Percentiles rank a stretch among this genome's conserved stretches.
phyloP scores from a whole-genome alignment of 2,329 filamentous ascomycete genomes.

The Calonectria pteridis region DNA sequence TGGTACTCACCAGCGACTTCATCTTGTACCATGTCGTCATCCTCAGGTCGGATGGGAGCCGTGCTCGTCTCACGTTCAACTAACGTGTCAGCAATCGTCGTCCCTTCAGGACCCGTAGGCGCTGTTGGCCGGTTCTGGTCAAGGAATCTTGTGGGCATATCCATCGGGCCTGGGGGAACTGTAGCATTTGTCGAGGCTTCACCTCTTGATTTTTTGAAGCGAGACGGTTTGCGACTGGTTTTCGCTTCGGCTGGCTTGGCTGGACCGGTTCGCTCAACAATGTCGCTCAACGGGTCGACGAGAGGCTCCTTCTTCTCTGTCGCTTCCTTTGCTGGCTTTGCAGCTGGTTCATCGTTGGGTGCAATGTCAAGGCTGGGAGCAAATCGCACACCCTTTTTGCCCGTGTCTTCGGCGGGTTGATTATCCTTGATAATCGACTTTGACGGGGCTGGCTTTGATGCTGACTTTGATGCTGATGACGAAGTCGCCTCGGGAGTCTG shows the following conservation, averaged over 20 bases:
- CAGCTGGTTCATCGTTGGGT: conserved; percentile 45
- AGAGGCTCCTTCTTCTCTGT: conserved; percentile 44
- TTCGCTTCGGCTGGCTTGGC: conserved; percentile 47
- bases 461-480: conserved; percentile 25
- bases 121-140: conserved; percentile 53
- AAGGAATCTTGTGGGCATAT: conserved; percentile 57
- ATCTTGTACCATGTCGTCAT: conserved; percentile 76
- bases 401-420: conserved; percentile 33
- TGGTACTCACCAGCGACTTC: conserved; percentile 89
- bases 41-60: conserved; percentile 62
- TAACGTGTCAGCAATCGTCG: conserved; percentile 70
- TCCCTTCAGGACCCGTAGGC: conserved; percentile 64
- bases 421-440: conserved; percentile 52
- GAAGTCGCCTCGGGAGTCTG: conserved; percentile 34
- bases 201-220: conserved; percentile 62
- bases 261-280: conserved; percentile 60
- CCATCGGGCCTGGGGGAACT: conserved; percentile 57
- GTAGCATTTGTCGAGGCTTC: conserved; percentile 24
- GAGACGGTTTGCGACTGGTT: conserved; percentile 57
- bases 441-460: conserved; percentile 40
- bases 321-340: conserved; percentile 29
- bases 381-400: conserved; percentile 85
- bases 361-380: conserved; percentile 80
- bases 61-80: conserved; percentile 64
- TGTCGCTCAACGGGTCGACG: conserved; percentile 64